Percentiles rank a stretch among this genome's conserved stretches.
These are phyloP conservation scores for Trypanosoma caninum DNA, from an alignment of 208 protist genomes.

Conservation along the genomic window DNA sequence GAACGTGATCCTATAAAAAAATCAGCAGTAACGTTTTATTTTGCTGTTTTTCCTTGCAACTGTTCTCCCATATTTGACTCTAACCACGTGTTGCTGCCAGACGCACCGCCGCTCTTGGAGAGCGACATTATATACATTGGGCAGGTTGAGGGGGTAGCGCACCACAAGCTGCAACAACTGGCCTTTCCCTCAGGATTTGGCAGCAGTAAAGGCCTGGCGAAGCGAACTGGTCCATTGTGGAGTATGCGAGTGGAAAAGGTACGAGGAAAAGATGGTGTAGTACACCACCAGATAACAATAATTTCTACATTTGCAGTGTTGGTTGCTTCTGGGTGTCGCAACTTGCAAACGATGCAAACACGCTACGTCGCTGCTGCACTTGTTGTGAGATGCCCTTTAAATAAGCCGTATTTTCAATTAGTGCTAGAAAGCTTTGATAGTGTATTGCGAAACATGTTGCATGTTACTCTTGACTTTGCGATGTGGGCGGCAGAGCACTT, in stretches of 20 bases:
- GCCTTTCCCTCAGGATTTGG: conserved; percentile 65
- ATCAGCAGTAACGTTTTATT: conserved; percentile 49
- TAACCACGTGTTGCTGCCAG: conserved; percentile 40
- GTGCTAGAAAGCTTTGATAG: conserved; percentile 54
- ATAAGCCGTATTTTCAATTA: conserved; percentile 44
- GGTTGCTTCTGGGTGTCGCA: conserved; percentile 41
- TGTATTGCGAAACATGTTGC: conserved; percentile 52
- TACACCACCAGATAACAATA: conserved; percentile 55
- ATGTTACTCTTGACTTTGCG: conserved; percentile 56
- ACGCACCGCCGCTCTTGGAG: conserved; percentile 7
- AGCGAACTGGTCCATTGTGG: conserved; percentile 30
- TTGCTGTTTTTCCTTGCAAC: conserved; percentile 74
- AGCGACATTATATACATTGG: conserved; percentile 45
- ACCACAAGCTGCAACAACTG: conserved; percentile 64
- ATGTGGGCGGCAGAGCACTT: conserved; percentile 63
- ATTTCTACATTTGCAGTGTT: conserved; percentile 50
- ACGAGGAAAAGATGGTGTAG: conserved; percentile 32
- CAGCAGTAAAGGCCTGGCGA: conserved; percentile 21
- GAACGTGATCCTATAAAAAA: background rate
- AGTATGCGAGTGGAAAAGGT: conserved; percentile 22
- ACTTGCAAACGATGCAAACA: conserved; percentile 52
- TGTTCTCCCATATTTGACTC: conserved; percentile 74
- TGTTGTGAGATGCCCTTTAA: conserved; percentile 56
- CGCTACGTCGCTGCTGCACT: conserved; percentile 53
- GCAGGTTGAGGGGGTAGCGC: conserved; percentile 55